Conservation (phyloP, 228 moss, liverwort and hornwort species). For the Sphagnum magellanicum region DNA sequence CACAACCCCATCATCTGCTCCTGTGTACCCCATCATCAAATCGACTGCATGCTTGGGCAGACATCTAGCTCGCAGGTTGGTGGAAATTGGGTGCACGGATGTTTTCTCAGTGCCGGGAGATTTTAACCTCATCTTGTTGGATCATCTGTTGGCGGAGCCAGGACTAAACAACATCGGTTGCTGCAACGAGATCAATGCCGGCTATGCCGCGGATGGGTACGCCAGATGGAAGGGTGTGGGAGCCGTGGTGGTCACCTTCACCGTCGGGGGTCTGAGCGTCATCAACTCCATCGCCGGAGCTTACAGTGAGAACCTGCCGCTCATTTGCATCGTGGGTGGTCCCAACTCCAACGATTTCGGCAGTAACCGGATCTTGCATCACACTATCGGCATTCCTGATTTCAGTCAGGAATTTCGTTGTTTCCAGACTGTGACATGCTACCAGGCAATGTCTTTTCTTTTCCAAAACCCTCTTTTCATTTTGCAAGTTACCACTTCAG, state of each 20-base stretch:
- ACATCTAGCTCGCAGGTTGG: conserved; percentile 15
- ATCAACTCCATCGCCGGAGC: conserved; percentile 26
- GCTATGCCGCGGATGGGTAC: conserved; percentile 25
- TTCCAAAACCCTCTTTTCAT: neutral
- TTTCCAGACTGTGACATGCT: conserved; percentile 20
- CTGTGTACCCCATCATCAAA: conserved; percentile 22
- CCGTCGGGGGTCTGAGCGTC: conserved; percentile 17
- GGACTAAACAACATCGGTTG: conserved; percentile 19
- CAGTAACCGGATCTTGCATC: conserved; percentile 24
- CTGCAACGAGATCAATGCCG: conserved; percentile 28
- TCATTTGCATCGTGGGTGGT: conserved; percentile 24
- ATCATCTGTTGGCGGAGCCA: conserved; percentile 19
- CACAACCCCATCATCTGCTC: conserved; percentile 3
- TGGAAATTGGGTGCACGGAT: conserved; percentile 19
- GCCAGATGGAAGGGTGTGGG: conserved; percentile 19
- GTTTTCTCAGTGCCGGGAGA: conserved; percentile 20
- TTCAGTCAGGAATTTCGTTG: conserved; percentile 20
- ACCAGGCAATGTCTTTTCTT: conserved; percentile 9
- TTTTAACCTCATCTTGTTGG: conserved; percentile 20
- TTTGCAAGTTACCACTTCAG: neutral
- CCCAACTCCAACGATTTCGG: conserved; percentile 25
- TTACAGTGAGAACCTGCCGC: conserved; percentile 19
- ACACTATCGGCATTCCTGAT: conserved; percentile 21
- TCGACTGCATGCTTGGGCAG: conserved; percentile 18
- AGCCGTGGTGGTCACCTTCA: conserved; percentile 15